Base-by-base conservation (phyloP, 176 grass and related monocot species). In the barley (Hordeum vulgare) region DNA sequence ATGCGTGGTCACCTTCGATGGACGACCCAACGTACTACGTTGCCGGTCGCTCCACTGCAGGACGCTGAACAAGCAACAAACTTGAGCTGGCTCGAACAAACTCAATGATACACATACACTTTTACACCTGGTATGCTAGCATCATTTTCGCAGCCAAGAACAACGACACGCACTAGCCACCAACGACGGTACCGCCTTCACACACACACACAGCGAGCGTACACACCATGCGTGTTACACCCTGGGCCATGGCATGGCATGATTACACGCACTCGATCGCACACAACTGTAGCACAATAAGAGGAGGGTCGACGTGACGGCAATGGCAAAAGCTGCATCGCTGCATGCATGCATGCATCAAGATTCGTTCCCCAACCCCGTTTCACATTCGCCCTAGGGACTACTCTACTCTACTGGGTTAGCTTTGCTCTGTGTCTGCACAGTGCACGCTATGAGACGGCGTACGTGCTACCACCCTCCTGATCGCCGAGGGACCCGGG, bases 31-130 rank as follows among this genome's bases (percentile, higher is more conserved):
- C 14, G 0, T 51, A 6, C 7, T 39, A 63, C 28, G 20, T 11
- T 37, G 72, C 10, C 76, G 49, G 36, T 37, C 76, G 49, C 27
- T 37, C 41, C 21, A 11, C 21, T 11, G 21, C n/a, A 27, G 27
- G 85, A 61, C 61, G 79, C n/a, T 77, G 73, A 79, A 61, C 23
- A 85, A 26, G 21, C 51, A 87, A 29, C 79, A 77, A 61, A 70
- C 71, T 60, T 18, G 3, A 61, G 79, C 63, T 29, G 29, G 40
- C 25, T 59, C 2, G 28, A 7, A 65, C 29, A n/a, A 41, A 44
- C 11, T 17, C 8, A 60, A 61, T 49, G 12, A 49, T 49, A 15
- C 7, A 8, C 14, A 20, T 4, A 39, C 37, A 39, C 31, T 33
- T 53, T 0, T 18, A 83, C 80, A 40, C 18, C 57, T 66, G 10